These are phyloP conservation scores for Fusarium cyanostomum DNA, from an alignment of 2,329 filamentous ascomycete species.

Conservation along the genomic window DNA sequence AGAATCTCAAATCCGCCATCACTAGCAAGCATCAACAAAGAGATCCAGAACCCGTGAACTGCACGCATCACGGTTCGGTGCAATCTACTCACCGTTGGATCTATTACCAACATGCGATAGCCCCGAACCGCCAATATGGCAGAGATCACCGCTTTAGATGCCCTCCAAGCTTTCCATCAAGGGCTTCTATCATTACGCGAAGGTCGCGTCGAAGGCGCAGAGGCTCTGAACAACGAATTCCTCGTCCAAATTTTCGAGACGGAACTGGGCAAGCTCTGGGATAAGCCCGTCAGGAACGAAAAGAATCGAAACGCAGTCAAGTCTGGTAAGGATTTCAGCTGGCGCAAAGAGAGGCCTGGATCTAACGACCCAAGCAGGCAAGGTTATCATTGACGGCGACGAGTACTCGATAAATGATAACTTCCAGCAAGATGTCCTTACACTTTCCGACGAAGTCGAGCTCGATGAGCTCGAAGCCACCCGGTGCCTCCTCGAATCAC, in stretches of 20 bases:
- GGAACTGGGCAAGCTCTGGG: constrained; percentile 76
- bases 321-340: constrained; percentile 61
- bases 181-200: constrained; percentile 83
- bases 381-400: constrained; percentile 75
- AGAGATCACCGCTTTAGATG: constrained; percentile 75
- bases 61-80: constrained; percentile 33
- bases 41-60: constrained; percentile 36
- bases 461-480: constrained; percentile 90
- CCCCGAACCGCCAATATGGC: constrained; percentile 67
- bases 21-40: constrained; percentile 36
- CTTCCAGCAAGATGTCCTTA: constrained; percentile 83
- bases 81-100: constrained; percentile 35
- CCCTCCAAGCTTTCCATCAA: constrained; percentile 84
- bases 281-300: constrained; percentile 78
- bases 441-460: constrained; percentile 87
- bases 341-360: constrained; percentile 10
- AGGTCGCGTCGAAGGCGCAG: constrained; percentile 67
- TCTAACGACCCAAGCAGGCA: constrained; percentile 64
- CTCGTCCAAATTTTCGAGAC: constrained; percentile 76
- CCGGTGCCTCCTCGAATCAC: constrained; percentile 76
- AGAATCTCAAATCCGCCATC: constrained; percentile 46
- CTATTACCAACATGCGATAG: constrained; percentile 58
- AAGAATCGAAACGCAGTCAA: constrained; percentile 77
- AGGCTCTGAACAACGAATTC: constrained; percentile 75
- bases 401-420: constrained; percentile 86